Evolutionary conservation across 2,329 filamentous ascomycete genomes (phyloP).

Genomic region (Laburnicola sp.): DNA sequence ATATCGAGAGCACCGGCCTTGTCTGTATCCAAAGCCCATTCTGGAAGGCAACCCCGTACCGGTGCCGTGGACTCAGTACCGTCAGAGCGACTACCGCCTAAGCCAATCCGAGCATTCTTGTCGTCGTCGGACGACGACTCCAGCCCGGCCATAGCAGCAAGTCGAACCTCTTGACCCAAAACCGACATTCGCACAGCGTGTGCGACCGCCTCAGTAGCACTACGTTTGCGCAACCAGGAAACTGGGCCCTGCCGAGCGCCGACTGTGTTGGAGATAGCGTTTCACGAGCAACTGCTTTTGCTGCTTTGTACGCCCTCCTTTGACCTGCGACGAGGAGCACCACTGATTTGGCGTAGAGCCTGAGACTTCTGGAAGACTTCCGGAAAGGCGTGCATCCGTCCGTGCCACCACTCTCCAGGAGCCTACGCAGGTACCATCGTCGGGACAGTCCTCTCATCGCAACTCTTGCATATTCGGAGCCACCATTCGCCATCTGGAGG

Average conservation of each 20-base stretch:
- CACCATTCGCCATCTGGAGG: slow-evolving; percentile 33
- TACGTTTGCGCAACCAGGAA: slow-evolving; percentile 54
- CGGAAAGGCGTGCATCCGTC: slow-evolving; percentile 49
- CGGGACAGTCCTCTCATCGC: slow-evolving; percentile 31
- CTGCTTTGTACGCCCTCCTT: slow-evolving; percentile 46
- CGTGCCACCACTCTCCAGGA: slow-evolving; percentile 45
- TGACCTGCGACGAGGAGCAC: slow-evolving; percentile 42
- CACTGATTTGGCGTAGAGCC: slow-evolving; percentile 43
- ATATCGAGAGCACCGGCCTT: slow-evolving; percentile 20
- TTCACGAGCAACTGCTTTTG: slow-evolving; percentile 44
- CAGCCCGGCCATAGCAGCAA: slow-evolving; percentile 35
- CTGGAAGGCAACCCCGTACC: slow-evolving; percentile 34
- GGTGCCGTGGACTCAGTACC: slow-evolving; percentile 28
- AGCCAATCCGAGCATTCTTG: slow-evolving; percentile 29
- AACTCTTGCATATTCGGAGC: slow-evolving; percentile 33
- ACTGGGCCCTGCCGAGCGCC: slow-evolving; percentile 47
- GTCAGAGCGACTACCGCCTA: slow-evolving; percentile 17
- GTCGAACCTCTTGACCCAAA: slow-evolving; percentile 39
- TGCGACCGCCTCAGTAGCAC: slow-evolving; percentile 48
- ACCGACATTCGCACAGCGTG: slow-evolving; percentile 41
- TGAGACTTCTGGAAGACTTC: slow-evolving; percentile 50
- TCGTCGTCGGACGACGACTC: slow-evolving; percentile 30
- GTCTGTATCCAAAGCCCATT: slow-evolving; percentile 26
- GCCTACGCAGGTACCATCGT: slow-evolving; percentile 45
- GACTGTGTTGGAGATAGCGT: slow-evolving; percentile 41